Conservation (phyloP, 441 rosid genomes). For the Pelargonium fulgidum region DNA sequence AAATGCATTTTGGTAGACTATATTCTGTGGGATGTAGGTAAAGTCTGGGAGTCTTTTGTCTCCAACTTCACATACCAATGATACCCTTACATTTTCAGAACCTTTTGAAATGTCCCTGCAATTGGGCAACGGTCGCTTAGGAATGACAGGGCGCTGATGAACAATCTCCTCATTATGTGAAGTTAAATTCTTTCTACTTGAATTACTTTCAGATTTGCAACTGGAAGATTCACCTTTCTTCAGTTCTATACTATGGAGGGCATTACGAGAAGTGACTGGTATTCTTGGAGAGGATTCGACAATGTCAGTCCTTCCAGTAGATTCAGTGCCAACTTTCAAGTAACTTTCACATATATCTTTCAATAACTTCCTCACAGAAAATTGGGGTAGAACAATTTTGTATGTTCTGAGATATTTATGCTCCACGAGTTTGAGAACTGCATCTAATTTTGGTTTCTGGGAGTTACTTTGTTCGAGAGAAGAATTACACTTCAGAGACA, state of each 20-base stretch:
- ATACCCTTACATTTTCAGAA: constrained; percentile 50
- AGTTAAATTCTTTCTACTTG: constrained; percentile 23
- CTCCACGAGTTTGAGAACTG: constrained; percentile 15
- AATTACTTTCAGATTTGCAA: constrained; percentile 12
- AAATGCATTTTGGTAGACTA: constrained; percentile 54
- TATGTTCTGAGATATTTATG: constrained; percentile 2
- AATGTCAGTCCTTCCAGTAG: background rate
- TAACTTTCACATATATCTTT: constrained; percentile 14
- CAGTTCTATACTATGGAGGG: constrained; percentile 9
- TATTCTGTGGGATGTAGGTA: constrained; percentile 56
- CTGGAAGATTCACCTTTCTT: constrained; percentile 10
- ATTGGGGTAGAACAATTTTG: background rate
- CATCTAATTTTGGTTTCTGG: constrained; percentile 13
- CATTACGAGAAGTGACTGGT: constrained; percentile 2
- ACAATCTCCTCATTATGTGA: constrained; percentile 16
- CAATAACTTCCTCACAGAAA: constrained; percentile 14
- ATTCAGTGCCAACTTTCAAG: constrained; percentile 1
- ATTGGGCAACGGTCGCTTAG: constrained; percentile 20
- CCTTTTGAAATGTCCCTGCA: constrained; percentile 54
- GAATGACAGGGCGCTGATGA: constrained; percentile 18
- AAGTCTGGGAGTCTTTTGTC: constrained; percentile 46
- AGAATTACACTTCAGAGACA: constrained; percentile 10
- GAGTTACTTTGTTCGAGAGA: background rate
- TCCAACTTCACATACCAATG: constrained; percentile 51
- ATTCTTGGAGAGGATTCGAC: constrained; percentile 7